phyloP scores from a whole-genome alignment of 768 basidiomycete genomes.

The Clitopilus passeckerianus region DNA sequence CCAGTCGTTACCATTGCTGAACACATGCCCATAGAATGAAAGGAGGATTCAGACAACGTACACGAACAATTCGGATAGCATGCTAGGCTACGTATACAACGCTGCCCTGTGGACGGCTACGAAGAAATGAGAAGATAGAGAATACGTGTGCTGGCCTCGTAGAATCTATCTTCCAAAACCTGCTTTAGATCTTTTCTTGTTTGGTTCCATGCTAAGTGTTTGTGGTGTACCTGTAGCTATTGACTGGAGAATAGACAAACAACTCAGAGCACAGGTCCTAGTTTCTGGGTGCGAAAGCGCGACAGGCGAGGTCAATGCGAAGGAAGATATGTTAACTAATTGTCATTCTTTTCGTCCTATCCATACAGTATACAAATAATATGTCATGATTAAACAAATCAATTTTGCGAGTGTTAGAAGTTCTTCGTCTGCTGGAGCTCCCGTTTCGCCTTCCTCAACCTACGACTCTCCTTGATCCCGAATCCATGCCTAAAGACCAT shows the following conservation, averaged over 20 bases:
- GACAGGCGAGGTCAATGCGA: no score
- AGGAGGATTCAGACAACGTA: conserved; percentile 78
- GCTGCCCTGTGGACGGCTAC: conserved; percentile 81
- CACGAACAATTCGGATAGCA: conserved; percentile 72
- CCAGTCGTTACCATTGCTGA: not conserved
- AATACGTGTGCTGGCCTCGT: no score
- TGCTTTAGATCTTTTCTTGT: no score
- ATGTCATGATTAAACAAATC: not conserved
- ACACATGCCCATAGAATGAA: conserved; percentile 60
- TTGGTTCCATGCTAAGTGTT: no score
- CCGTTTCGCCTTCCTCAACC: conserved; percentile 40
- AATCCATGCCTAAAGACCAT: conserved; percentile 61
- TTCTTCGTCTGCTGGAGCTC: conserved; percentile 30
- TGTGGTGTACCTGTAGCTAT: no score
- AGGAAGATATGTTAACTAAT: no score
- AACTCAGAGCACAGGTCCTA: no score
- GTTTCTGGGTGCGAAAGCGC: no score
- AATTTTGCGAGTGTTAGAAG: not conserved
- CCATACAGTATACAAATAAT: no score
- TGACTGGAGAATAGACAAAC: no score
- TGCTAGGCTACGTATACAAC: conserved; percentile 84
- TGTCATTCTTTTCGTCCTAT: no score
- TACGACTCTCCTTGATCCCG: conserved; percentile 54
- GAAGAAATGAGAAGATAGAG: conserved; percentile 16
- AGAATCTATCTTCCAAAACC: no score